These are phyloP conservation scores for Ajuga chamaepitys DNA, from an alignment of 257 asterid species.

Conservation along the genomic window DNA sequence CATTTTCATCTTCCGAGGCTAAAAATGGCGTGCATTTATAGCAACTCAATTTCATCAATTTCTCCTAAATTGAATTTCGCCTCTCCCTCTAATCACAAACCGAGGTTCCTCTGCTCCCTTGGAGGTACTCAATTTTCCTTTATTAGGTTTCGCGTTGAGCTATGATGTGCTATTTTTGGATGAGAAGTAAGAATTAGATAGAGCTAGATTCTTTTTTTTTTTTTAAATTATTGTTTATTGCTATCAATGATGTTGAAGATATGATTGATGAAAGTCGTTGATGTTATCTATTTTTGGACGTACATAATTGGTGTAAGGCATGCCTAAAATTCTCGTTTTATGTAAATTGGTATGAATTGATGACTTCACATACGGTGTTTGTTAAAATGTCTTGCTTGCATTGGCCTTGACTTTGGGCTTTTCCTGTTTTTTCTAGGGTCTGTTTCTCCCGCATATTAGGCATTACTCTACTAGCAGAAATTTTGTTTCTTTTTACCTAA, in stretches of 20 bases:
- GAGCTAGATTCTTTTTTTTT: background rate
- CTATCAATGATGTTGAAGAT: background rate
- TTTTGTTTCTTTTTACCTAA: background rate
- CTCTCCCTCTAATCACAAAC: conserved; percentile 25
- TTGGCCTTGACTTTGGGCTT: background rate
- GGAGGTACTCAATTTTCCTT: conserved; percentile 28
- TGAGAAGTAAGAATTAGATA: background rate
- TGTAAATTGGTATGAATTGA: background rate
- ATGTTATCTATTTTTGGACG: background rate
- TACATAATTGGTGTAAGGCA: too few relatives aligned
- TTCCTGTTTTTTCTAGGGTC: too few relatives aligned
- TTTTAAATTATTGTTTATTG: background rate
- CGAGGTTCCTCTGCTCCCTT: conserved; percentile 47
- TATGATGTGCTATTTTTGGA: background rate
- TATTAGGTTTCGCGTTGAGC: background rate
- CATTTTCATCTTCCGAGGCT: background rate
- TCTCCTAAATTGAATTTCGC: conserved; percentile 31
- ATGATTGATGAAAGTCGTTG: background rate
- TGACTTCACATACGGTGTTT: background rate
- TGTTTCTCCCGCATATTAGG: too few relatives aligned
- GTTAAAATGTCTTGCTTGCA: background rate
- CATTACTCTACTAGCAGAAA: too few relatives aligned
- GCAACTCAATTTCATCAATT: conserved; percentile 41
- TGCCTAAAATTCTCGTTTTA: background rate
- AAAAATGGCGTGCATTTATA: conserved; percentile 40